These are phyloP conservation scores for Dacryopinax spathularia DNA, from an alignment of 768 basidiomycete species.

Conservation along the genomic window DNA sequence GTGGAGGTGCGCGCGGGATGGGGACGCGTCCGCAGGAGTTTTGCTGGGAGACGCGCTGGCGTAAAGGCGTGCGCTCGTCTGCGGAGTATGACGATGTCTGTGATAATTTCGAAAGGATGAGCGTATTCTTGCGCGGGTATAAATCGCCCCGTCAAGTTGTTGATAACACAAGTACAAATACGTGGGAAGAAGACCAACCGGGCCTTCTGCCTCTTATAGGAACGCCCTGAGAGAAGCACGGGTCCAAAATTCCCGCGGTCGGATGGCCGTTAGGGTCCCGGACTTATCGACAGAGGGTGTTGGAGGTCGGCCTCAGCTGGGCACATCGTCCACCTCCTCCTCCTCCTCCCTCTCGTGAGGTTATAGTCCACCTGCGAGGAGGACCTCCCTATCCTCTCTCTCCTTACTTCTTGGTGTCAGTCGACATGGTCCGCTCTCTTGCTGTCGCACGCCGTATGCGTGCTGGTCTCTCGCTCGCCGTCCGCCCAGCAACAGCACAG, in stretches of 20 bases:
- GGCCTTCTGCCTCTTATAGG: constrained; percentile 1
- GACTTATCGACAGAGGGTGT: neutral
- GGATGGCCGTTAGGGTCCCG: neutral
- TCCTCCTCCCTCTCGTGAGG: no score
- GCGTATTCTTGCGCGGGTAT: no score
- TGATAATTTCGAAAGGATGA: no score
- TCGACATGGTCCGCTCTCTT: neutral
- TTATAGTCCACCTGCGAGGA: constrained; percentile 1
- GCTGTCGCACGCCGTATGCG: neutral
- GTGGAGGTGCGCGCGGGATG: neutral
- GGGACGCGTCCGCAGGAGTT: no score
- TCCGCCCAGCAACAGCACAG: neutral
- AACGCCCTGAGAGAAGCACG: neutral
- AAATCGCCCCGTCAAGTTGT: no score
- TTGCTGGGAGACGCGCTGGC: no score
- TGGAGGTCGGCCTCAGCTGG: constrained; percentile 1
- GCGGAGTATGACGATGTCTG: no score
- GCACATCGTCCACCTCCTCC: neutral
- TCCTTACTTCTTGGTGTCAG: neutral
- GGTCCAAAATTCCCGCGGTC: neutral
- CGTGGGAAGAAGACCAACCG: neutral
- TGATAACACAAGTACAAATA: neutral
- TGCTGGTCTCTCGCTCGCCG: neutral
- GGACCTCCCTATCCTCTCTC: neutral
- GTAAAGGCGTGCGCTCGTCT: no score